Percentiles rank a stretch among this genome's conserved stretches.
These are phyloP conservation scores for Claviceps fusiformis DNA, from an alignment of 2,329 filamentous ascomycete species.

Conservation along the genomic window DNA sequence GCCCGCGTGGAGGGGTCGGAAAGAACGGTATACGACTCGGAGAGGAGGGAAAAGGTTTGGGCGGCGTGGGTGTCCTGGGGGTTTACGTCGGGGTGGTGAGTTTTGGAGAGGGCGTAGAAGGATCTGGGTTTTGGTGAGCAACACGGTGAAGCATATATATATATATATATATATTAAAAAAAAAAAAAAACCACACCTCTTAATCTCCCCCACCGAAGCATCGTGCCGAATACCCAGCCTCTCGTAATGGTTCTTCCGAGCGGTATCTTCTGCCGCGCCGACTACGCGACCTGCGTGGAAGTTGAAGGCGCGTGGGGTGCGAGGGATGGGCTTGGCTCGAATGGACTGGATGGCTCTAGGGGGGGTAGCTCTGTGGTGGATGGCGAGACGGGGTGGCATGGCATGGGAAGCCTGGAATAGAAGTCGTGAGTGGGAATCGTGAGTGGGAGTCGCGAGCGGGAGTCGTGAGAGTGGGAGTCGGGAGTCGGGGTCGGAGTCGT, in stretches of 20 bases:
- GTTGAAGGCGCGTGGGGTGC: constrained; percentile 12
- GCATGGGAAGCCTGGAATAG: constrained; percentile 42
- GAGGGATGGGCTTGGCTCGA: neutral
- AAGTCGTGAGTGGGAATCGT: no score
- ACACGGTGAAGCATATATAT: no score
- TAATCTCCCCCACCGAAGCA: constrained; percentile 66
- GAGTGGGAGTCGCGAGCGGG: no score
- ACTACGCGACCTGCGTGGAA: neutral
- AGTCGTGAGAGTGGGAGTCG: no score
- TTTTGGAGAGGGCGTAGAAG: constrained; percentile 86
- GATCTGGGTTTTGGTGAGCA: constrained; percentile 27
- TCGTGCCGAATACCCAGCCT: constrained; percentile 56
- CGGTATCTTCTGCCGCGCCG: constrained; percentile 14
- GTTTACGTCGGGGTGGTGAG: constrained; percentile 87
- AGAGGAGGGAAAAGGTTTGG: constrained; percentile 67
- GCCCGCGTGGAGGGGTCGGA: constrained; percentile 60
- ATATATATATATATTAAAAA: no score
- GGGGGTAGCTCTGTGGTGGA: neutral
- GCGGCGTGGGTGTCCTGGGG: constrained; percentile 58
- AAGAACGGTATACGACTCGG: constrained; percentile 70
- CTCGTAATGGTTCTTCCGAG: constrained; percentile 60
- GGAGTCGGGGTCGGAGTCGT: no score
- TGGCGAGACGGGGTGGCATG: constrained; percentile 19
- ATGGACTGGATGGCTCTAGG: constrained; percentile 1
- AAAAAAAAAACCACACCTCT: constrained; percentile 44